A percentile compares a stretch with the other conserved stretches of the same genome.
Evolutionary conservation across 345 rosid species (phyloP).

Genomic region (Syzygium aqueum): DNA sequence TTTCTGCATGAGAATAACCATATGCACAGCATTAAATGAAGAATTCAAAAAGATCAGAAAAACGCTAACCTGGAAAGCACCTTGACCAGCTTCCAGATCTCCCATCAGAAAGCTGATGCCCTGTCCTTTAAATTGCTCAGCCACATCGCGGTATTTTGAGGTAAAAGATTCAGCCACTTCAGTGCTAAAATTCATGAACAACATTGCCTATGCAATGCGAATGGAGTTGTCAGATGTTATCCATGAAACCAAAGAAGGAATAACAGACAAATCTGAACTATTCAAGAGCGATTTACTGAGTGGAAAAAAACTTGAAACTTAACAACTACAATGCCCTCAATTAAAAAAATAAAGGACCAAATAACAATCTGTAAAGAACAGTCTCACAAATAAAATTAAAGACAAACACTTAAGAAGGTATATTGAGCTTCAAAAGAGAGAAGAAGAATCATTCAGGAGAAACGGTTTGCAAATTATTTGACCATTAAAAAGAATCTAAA

Average conservation of each 20-base stretch:
- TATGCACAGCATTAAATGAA: background rate
- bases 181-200: conserved; percentile 59
- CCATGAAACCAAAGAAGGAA: background rate
- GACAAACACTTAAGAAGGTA: background rate
- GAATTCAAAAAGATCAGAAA: background rate
- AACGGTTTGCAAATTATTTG: background rate
- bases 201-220: conserved; percentile 56
- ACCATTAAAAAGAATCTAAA: background rate
- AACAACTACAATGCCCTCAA: background rate
- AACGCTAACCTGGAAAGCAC: conserved; percentile 69
- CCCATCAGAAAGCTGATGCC: conserved; percentile 73
- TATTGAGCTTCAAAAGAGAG: background rate
- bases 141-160: conserved; percentile 63
- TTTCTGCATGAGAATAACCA: background rate
- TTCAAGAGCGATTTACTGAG: background rate
- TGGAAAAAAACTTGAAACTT: background rate
- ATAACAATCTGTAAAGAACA: background rate
- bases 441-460: background rate
- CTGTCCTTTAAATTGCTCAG: conserved; percentile 60
- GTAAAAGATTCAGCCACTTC: conserved; percentile 50
- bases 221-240: background rate
- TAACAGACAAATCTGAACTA: background rate
- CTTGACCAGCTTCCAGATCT: conserved; percentile 78
- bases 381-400: background rate
- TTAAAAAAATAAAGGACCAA: background rate